Evolutionary conservation across 1,284 basidiomycete genomes (phyloP).

Genomic region (Meripilus lineatus): DNA sequence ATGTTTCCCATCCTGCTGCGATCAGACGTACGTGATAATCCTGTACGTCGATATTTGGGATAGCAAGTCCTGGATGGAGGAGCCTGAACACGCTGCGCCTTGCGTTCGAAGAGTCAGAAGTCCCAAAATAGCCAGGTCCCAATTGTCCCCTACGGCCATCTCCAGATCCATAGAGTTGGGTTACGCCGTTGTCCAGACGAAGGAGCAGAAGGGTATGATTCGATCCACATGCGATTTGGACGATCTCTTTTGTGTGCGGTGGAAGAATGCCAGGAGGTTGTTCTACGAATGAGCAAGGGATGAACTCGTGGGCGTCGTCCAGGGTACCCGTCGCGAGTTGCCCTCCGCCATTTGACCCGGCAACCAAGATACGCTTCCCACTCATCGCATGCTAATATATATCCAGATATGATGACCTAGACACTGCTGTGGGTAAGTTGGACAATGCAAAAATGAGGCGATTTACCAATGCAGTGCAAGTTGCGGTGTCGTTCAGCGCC

Average conservation of each 20-base stretch:
- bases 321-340: constrained; percentile 60
- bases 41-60: constrained; percentile 26
- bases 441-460: too few species aligned
- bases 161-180: constrained; percentile 64
- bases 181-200: constrained; percentile 19
- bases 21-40: constrained; percentile 40
- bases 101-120: constrained; percentile 17
- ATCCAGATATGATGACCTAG: too few species aligned
- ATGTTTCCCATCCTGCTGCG: constrained; percentile 79
- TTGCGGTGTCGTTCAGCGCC: too few species aligned
- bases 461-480: too few species aligned
- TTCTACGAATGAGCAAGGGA: constrained; percentile 38
- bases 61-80: constrained; percentile 27
- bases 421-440: too few species aligned
- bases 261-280: constrained; percentile 19
- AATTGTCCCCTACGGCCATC: constrained; percentile 62
- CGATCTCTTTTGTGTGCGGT: constrained; percentile 22
- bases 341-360: constrained; percentile 76
- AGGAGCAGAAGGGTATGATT: constrained; percentile 64
- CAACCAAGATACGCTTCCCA: constrained; percentile 29
- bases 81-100: constrained; percentile 50
- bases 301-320: constrained; percentile 58
- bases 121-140: constrained; percentile 28
- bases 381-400: too few species aligned
- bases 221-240: constrained; percentile 51